Evolutionary conservation across 495 filamentous ascomycete species (phyloP).

Genomic region (Lepraria neglecta): DNA sequence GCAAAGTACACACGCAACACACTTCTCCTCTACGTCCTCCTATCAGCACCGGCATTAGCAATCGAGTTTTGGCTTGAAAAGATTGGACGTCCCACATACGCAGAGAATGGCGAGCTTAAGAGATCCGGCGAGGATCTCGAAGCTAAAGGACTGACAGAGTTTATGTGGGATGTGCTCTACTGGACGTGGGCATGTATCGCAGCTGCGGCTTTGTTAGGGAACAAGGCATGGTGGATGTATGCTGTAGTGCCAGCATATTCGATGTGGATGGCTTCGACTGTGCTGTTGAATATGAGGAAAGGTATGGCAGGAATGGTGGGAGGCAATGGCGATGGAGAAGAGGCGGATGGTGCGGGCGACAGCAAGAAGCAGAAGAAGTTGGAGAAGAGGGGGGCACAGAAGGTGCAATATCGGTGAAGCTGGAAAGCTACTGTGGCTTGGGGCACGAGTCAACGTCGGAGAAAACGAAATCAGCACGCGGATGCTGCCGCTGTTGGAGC

Average conservation of each 20-base stretch:
- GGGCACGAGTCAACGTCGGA: too few relatives aligned
- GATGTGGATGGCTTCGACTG: slow-evolving; percentile 58
- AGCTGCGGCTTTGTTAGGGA: slow-evolving; percentile 60
- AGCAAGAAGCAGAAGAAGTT: slow-evolving; percentile 60
- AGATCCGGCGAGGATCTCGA: slow-evolving; percentile 81
- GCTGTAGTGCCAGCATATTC: slow-evolving; percentile 64
- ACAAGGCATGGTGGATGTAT: slow-evolving; percentile 73
- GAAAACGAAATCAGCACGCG: too few relatives aligned
- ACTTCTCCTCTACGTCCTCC: slow-evolving; percentile 60
- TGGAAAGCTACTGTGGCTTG: too few relatives aligned
- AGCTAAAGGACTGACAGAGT: slow-evolving; percentile 86
- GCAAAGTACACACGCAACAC: slow-evolving; percentile 46
- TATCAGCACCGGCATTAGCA: slow-evolving; percentile 65
- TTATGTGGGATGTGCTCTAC: slow-evolving; percentile 95
- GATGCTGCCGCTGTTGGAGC: too few relatives aligned
- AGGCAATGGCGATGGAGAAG: slow-evolving; percentile 24
- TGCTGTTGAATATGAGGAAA: slow-evolving; percentile 57
- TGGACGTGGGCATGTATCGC: slow-evolving; percentile 72
- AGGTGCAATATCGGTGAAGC: slow-evolving; percentile 40
- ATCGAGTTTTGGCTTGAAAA: slow-evolving; percentile 81
- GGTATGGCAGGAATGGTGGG: slow-evolving; percentile 55
- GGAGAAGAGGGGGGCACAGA: slow-evolving; percentile 53
- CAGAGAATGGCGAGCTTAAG: slow-evolving; percentile 59
- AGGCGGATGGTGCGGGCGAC: slow-evolving; percentile 27
- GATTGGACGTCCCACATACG: slow-evolving; percentile 69